These are phyloP conservation scores for Tylopilus plumbeoviolaceoides DNA, from an alignment of 768 basidiomycete genomes.

Conservation along the genomic window DNA sequence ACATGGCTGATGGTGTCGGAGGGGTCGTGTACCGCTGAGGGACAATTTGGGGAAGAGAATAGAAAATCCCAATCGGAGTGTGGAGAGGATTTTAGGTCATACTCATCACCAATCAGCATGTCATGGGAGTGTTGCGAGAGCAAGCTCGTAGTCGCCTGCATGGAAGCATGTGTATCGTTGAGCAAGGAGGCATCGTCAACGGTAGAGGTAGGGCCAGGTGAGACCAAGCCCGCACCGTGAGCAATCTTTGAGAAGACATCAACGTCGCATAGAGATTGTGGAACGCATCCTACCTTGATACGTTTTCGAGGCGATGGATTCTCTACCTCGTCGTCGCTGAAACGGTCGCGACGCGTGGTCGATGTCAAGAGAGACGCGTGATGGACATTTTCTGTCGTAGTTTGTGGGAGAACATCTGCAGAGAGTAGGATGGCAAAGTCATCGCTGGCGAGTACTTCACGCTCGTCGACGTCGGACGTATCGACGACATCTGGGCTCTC, in stretches of 20 bases:
- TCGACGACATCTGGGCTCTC: slow-evolving; percentile 45
- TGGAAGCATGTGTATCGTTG: neutral
- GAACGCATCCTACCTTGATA: slow-evolving; percentile 27
- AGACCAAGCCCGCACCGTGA: slow-evolving; percentile 6
- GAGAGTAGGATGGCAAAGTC: neutral
- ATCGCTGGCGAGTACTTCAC: slow-evolving; percentile 36
- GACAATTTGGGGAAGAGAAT: slow-evolving; percentile 19
- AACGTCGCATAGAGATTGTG: slow-evolving; percentile 1
- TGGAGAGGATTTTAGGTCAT: neutral
- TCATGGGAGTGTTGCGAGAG: neutral
- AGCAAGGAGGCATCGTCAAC: neutral
- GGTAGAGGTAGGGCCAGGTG: neutral
- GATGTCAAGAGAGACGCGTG: neutral
- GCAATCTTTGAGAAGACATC: slow-evolving; percentile 16
- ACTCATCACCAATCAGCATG: neutral
- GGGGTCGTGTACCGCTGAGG: neutral
- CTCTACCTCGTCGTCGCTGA: slow-evolving; percentile 11
- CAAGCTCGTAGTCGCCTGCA: neutral
- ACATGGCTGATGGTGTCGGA: neutral
- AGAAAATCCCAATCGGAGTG: slow-evolving; percentile 12
- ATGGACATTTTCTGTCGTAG: neutral
- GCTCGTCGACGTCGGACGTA: slow-evolving; percentile 63
- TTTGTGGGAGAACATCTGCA: too few species aligned
- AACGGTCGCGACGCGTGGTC: neutral
- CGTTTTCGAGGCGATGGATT: slow-evolving; percentile 35